A percentile compares a stretch with the other conserved stretches of the same genome.
These are phyloP conservation scores for Aspergillus unguis DNA, from an alignment of 2,329 filamentous ascomycete genomes.

Conservation along the genomic window DNA sequence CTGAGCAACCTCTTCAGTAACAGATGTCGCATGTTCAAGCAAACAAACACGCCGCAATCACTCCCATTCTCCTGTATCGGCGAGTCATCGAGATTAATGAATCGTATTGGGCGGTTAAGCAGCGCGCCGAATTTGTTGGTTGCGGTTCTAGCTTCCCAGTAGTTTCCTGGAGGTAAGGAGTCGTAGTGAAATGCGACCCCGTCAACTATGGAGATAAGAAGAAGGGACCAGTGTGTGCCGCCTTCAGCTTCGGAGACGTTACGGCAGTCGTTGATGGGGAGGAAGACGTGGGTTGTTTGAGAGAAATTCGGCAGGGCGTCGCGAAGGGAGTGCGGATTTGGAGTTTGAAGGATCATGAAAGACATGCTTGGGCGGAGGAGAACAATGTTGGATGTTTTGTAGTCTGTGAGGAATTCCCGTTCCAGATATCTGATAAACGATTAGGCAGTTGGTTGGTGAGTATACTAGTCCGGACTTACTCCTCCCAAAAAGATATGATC, in stretches of 20 bases:
- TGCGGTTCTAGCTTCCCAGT: slow-evolving; percentile 66
- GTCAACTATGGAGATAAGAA: slow-evolving; percentile 85
- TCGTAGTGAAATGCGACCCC: slow-evolving; percentile 96
- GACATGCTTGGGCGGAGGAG: slow-evolving; percentile 91
- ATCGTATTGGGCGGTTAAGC: slow-evolving; percentile 63
- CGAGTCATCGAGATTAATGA: slow-evolving; percentile 77
- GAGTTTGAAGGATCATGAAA: slow-evolving; percentile 78
- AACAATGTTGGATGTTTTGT: slow-evolving; percentile 78
- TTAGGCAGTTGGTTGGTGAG: background rate
- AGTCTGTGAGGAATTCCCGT: slow-evolving; percentile 76
- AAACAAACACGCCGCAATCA: slow-evolving; percentile 96
- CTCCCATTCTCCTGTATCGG: slow-evolving; percentile 89
- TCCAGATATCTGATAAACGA: slow-evolving; percentile 66
- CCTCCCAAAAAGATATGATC: slow-evolving; percentile 98
- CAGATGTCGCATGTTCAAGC: slow-evolving; percentile 91
- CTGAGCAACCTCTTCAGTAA: slow-evolving; percentile 77
- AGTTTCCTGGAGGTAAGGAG: slow-evolving; percentile 73
- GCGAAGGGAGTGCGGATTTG: slow-evolving; percentile 55
- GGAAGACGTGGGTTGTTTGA: slow-evolving; percentile 84
- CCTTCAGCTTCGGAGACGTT: slow-evolving; percentile 77
- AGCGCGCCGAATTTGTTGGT: slow-evolving; percentile 67
- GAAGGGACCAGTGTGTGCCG: slow-evolving; percentile 89
- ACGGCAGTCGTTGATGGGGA: slow-evolving; percentile 87
- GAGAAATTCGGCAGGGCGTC: slow-evolving; percentile 77
- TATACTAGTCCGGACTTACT: slow-evolving; percentile 54